phyloP scores from a whole-genome alignment of 495 filamentous ascomycete genomes.

The Zalerion maritima region DNA sequence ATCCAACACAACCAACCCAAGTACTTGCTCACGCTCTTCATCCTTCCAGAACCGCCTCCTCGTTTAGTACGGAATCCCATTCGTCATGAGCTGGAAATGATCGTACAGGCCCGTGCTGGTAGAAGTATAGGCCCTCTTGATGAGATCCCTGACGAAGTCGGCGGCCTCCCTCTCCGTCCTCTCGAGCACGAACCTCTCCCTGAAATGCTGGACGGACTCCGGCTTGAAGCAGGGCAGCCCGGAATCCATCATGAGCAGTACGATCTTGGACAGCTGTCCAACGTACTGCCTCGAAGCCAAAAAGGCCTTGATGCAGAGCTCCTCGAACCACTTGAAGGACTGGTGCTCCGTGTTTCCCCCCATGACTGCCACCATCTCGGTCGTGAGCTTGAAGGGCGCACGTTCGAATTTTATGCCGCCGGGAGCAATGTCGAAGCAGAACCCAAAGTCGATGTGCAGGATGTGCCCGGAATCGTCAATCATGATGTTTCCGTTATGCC shows the following conservation, averaged over 20 bases:
- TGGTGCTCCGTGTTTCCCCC: conserved; percentile 73
- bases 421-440: conserved; percentile 97
- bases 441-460: conserved; percentile 97
- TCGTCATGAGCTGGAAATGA: conserved; percentile 91
- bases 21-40: too few relatives aligned
- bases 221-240: conserved; percentile 98
- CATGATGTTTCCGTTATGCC: conserved; percentile 99
- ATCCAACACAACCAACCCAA: too few relatives aligned
- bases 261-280: conserved; percentile 75
- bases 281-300: conserved; percentile 76
- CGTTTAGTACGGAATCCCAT: conserved; percentile 76
- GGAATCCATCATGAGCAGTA: conserved; percentile 89
- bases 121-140: conserved; percentile 76
- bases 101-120: conserved; percentile 89
- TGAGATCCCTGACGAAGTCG: conserved; percentile 77
- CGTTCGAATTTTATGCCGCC: conserved; percentile 95
- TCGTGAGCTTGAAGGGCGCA: conserved; percentile 93
- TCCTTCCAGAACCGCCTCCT: too few relatives aligned
- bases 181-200: conserved; percentile 83
- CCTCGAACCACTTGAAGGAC: conserved; percentile 89
- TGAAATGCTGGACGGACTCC: conserved; percentile 83
- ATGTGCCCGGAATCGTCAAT: conserved; percentile 93
- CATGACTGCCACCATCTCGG: conserved; percentile 98
- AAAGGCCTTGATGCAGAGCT: conserved; percentile 90
- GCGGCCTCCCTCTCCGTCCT: conserved; percentile 90